Conservation (phyloP, 2,329 filamentous ascomycete species). For the Aspergillus calidoustus region DNA sequence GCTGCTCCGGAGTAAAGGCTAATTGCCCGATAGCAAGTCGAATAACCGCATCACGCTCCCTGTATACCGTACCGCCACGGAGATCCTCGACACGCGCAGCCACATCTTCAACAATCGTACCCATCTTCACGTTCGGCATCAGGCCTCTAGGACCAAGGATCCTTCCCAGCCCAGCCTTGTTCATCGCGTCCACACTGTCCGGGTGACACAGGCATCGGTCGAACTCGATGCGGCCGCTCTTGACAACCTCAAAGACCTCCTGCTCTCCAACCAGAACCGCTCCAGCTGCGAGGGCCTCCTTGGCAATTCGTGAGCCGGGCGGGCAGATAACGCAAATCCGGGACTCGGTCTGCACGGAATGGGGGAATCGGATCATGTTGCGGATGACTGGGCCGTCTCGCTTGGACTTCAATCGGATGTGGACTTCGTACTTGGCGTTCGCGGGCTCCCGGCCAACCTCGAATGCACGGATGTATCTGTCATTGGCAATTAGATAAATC, state of each 20-base stretch:
- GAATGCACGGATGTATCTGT: conserved; percentile 84
- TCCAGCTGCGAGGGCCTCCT: conserved; percentile 75
- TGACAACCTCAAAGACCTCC: conserved; percentile 78
- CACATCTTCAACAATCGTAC: conserved; percentile 85
- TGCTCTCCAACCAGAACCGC: conserved; percentile 86
- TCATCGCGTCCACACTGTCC: conserved; percentile 75
- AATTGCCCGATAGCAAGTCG: conserved; percentile 90
- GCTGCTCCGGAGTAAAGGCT: conserved; percentile 82
- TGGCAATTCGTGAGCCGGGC: conserved; percentile 74
- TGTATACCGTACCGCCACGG: conserved; percentile 82
- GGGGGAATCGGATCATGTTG: conserved; percentile 84
- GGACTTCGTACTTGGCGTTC: conserved; percentile 83
- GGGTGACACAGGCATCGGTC: conserved; percentile 87
- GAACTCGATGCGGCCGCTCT: conserved; percentile 78
- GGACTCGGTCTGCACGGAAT: conserved; percentile 85
- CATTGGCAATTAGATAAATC: conserved; percentile 20
- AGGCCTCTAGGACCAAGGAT: conserved; percentile 86
- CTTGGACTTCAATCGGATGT: conserved; percentile 78
- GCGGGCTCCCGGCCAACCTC: conserved; percentile 83
- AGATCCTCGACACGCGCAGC: conserved; percentile 76
- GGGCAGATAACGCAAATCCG: conserved; percentile 89
- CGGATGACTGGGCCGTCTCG: conserved; percentile 87
- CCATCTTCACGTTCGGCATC: conserved; percentile 88
- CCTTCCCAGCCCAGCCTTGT: conserved; percentile 78
- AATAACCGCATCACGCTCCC: conserved; percentile 82